A percentile compares a stretch with the other conserved stretches of the same genome.
These are phyloP conservation scores for Cardamine chenopodiifolia DNA, from an alignment of 345 rosid species.

Conservation along the genomic window DNA sequence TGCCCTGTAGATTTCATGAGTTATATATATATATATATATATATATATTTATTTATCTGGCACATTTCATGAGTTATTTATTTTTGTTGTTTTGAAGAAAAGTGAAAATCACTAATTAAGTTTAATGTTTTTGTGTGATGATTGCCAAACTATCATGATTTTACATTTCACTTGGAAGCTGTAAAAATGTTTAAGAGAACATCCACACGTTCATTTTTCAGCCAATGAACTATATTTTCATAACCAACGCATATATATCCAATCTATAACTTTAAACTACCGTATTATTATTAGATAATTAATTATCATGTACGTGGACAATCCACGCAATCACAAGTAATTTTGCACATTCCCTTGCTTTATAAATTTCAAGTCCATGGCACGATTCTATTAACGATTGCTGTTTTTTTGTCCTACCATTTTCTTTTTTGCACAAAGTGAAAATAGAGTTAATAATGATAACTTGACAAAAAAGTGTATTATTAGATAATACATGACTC, in stretches of 20 bases:
- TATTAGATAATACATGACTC: too few species aligned
- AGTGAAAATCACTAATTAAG: neutral
- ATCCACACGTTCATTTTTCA: slow-evolving; percentile 23
- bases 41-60: too few species aligned
- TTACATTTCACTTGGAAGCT: slow-evolving; percentile 6
- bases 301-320: slow-evolving; percentile 21
- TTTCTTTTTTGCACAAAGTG: neutral
- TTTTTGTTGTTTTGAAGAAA: too few species aligned
- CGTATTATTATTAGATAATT: neutral
- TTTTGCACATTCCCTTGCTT: slow-evolving; percentile 30
- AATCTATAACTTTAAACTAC: slow-evolving; percentile 1
- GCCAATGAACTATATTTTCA: slow-evolving; percentile 8
- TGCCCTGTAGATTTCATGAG: neutral
- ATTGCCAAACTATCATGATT: slow-evolving; percentile 11
- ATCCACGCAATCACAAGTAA: slow-evolving; percentile 21
- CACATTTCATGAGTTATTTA: slow-evolving; percentile 7
- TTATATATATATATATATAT: too few species aligned
- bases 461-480: too few species aligned
- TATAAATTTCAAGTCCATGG: slow-evolving; percentile 4
- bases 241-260: neutral
- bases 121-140: neutral
- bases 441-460: neutral
- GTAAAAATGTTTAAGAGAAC: neutral
- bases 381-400: slow-evolving; percentile 15
- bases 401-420: neutral